phyloP scores from a whole-genome alignment of 163 green algal species.

The Volvox carteri region DNA sequence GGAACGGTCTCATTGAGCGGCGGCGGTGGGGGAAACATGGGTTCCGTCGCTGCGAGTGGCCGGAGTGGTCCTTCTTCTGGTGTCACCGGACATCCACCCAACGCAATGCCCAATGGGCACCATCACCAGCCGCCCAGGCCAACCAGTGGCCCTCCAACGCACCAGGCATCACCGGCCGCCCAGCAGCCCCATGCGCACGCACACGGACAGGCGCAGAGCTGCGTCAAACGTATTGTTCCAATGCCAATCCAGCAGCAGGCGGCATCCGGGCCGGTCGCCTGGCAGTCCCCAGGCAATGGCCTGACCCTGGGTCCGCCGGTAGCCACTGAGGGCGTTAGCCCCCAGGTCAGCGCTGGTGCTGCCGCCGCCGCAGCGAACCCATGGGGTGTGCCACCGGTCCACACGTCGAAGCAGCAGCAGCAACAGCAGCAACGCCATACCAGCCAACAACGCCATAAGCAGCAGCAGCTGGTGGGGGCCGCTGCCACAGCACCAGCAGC shows the following conservation, averaged over 20 bases:
- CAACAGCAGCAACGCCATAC: background rate
- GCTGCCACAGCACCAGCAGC: background rate
- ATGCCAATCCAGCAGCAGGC: constrained; percentile 6
- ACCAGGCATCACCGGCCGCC: background rate
- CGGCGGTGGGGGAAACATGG: too few relatives aligned
- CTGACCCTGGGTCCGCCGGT: background rate
- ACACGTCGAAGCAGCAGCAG: constrained; percentile 9
- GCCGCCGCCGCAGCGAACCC: background rate
- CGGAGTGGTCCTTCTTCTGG: too few relatives aligned
- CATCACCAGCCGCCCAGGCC: background rate
- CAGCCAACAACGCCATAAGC: background rate
- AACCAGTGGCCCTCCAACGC: background rate
- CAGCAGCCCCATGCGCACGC: background rate
- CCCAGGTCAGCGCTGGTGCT: background rate
- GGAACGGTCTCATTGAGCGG: too few relatives aligned
- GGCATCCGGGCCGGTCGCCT: background rate
- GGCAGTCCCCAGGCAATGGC: background rate
- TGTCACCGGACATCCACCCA: background rate
- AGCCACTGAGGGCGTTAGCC: background rate
- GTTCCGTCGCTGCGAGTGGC: too few relatives aligned
- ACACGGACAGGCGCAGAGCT: background rate
- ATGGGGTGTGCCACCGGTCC: constrained; percentile 17
- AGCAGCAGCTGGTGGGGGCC: background rate
- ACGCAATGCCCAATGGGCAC: background rate
- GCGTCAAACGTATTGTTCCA: constrained; percentile 38